Conservation (phyloP, 1,139 yeast species). For the Arxiozyma heterogenica region DNA sequence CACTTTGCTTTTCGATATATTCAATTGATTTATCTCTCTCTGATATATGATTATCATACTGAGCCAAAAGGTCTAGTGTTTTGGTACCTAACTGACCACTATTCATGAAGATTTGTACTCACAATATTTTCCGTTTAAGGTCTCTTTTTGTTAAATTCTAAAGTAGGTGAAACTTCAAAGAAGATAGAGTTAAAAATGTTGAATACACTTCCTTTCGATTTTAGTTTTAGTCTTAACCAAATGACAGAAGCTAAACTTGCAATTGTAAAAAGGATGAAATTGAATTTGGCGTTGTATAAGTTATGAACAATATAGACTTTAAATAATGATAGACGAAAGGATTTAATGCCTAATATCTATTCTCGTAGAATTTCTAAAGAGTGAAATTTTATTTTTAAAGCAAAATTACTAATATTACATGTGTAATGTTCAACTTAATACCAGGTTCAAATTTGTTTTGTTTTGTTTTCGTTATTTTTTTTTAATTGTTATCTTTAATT, state of each 20-base stretch:
- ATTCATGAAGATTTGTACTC: neutral
- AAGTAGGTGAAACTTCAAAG: neutral
- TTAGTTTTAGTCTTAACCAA: too few relatives aligned
- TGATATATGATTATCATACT: slow-evolving; percentile 22
- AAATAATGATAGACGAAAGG: neutral
- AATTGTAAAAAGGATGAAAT: neutral
- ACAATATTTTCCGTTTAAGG: neutral
- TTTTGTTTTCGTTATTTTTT: too few relatives aligned
- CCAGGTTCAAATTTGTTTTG: too few relatives aligned
- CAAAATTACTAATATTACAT: neutral
- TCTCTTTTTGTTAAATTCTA: neutral
- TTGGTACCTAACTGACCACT: slow-evolving; percentile 9
- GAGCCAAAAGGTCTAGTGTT: slow-evolving; percentile 24
- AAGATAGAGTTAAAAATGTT: neutral
- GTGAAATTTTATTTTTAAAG: too few relatives aligned
- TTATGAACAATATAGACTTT: neutral
- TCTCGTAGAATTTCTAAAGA: neutral
- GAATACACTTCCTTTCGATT: neutral
- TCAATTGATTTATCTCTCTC: slow-evolving; percentile 24
- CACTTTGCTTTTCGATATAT: slow-evolving; percentile 17
- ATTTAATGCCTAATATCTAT: too few relatives aligned
- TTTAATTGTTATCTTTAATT: too few relatives aligned
- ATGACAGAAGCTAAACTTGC: neutral
- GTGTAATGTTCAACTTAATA: neutral
- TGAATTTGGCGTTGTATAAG: neutral